phyloP scores from a whole-genome alignment of 1,284 basidiomycete genomes.

The Cryptococcus maquisensis region DNA sequence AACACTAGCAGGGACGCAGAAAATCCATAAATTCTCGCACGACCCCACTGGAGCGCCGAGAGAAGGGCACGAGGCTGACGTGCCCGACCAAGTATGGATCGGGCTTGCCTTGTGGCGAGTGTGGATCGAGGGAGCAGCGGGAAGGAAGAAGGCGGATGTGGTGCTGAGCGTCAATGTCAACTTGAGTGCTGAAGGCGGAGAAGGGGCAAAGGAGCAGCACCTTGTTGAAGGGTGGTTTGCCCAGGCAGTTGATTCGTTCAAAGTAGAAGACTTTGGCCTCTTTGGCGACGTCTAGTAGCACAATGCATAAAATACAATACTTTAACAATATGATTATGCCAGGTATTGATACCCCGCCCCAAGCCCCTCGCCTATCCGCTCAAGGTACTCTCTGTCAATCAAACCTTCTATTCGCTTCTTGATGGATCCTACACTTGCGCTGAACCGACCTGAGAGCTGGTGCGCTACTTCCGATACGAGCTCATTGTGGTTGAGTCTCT shows the following conservation, averaged over 20 bases:
- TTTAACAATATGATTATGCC: conserved; percentile 19
- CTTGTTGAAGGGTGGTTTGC: conserved; percentile 57
- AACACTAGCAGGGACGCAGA: conserved; percentile 65
- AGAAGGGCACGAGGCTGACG: conserved; percentile 43
- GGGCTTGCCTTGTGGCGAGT: conserved; percentile 70
- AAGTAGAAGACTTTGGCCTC: conserved; percentile 66
- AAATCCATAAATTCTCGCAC: conserved; percentile 64
- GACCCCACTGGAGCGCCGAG: conserved; percentile 41
- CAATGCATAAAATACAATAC: conserved; percentile 3
- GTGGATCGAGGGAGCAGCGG: conserved; percentile 34
- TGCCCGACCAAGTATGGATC: conserved; percentile 66
- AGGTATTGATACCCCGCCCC: conserved; percentile 46
- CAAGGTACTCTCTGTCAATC: conserved; percentile 63
- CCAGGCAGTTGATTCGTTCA: conserved; percentile 58
- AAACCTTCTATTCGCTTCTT: conserved; percentile 93
- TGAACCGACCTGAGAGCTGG: conserved; percentile 79
- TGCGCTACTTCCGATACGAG: conserved; percentile 86
- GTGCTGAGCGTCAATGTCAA: conserved; percentile 73
- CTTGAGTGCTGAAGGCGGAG: conserved; percentile 37
- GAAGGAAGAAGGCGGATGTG: conserved; percentile 64
- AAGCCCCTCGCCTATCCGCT: conserved; percentile 31
- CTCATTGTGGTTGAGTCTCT: conserved; percentile 82
- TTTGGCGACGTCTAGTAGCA: conserved; percentile 53
- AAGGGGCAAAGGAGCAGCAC: conserved; percentile 24
- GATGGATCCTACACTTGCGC: conserved; percentile 76